Evolutionary conservation across 495 filamentous ascomycete species (phyloP).

Genomic region (Penicillium psychrofluorescens): DNA sequence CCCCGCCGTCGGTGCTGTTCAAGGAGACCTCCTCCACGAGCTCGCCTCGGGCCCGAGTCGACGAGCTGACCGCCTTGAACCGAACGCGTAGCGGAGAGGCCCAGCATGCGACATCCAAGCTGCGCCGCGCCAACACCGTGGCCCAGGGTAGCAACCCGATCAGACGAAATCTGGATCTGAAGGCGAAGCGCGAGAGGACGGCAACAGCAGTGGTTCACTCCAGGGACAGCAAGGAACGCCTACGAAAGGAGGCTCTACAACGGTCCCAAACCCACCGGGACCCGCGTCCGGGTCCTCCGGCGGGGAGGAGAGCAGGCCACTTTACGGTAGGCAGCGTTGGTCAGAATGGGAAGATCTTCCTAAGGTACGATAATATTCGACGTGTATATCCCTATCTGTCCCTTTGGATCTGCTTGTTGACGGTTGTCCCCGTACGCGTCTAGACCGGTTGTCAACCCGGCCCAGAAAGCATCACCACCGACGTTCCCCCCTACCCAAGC

Average conservation of each 20-base stretch:
- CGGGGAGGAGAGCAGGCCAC: slow-evolving; percentile 54
- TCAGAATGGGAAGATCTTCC: slow-evolving; percentile 86
- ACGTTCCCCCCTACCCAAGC: slow-evolving; percentile 21
- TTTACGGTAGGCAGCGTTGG: slow-evolving; percentile 94
- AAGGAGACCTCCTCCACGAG: slow-evolving; percentile 7
- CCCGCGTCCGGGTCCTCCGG: slow-evolving; percentile 24
- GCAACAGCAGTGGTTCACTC: slow-evolving; percentile 30
- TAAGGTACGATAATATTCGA: slow-evolving; percentile 58
- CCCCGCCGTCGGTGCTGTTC: slow-evolving; percentile 1
- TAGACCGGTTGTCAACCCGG: slow-evolving; percentile 44
- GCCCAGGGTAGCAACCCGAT: slow-evolving; percentile 26
- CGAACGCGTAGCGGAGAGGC: slow-evolving; percentile 12
- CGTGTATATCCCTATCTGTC: too few relatives aligned
- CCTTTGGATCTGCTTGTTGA: too few relatives aligned
- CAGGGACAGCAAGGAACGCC: slow-evolving; percentile 41
- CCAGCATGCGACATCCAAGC: slow-evolving; percentile 15
- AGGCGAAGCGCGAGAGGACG: slow-evolving; percentile 23
- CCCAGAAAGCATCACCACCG: slow-evolving; percentile 23
- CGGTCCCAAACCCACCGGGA: slow-evolving; percentile 24
- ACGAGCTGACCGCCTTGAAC: slow-evolving; percentile 10
- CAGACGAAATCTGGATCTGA: slow-evolving; percentile 24
- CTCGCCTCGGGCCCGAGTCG: slow-evolving; percentile 12
- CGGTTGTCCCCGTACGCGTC: slow-evolving; percentile 14
- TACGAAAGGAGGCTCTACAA: slow-evolving; percentile 36
- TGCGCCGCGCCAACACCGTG: slow-evolving; percentile 39